Evolutionary conservation across 129 eudicot species (phyloP).

Genomic region (Helichrysum umbraculigerum): DNA sequence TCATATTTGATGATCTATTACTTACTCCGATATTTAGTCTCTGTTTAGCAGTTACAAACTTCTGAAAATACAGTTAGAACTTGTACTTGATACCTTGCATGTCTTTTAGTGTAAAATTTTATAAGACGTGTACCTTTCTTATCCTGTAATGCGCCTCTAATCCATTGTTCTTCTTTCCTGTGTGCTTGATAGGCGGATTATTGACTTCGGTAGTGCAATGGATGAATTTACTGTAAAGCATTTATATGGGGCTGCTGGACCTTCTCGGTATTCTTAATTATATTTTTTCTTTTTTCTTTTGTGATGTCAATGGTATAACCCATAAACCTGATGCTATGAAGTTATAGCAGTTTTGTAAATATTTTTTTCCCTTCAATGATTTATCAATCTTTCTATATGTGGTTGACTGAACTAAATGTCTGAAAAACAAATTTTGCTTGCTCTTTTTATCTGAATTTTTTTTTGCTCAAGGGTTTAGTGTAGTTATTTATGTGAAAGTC

Average conservation of each 20-base stretch:
- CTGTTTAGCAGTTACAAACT: constrained; percentile 16
- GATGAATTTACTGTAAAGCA: constrained; percentile 77
- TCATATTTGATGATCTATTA: background rate
- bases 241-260: constrained; percentile 78
- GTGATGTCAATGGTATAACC: background rate
- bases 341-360: background rate
- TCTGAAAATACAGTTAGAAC: constrained; percentile 5
- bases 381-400: background rate
- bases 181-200: constrained; percentile 69
- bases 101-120: background rate
- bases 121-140: background rate
- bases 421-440: background rate
- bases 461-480: background rate
- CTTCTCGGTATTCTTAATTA: constrained; percentile 70
- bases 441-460: background rate
- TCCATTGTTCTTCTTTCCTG: constrained; percentile 20
- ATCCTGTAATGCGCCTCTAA: background rate
- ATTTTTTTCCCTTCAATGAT: background rate
- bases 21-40: background rate
- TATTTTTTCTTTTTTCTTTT: background rate
- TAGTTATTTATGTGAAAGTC: background rate
- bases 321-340: constrained; percentile 3
- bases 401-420: background rate
- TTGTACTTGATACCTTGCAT: background rate
- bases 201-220: constrained; percentile 95